Conservation (phyloP, 805 yeast species). For the Zygotorulaspora florentina region DNA sequence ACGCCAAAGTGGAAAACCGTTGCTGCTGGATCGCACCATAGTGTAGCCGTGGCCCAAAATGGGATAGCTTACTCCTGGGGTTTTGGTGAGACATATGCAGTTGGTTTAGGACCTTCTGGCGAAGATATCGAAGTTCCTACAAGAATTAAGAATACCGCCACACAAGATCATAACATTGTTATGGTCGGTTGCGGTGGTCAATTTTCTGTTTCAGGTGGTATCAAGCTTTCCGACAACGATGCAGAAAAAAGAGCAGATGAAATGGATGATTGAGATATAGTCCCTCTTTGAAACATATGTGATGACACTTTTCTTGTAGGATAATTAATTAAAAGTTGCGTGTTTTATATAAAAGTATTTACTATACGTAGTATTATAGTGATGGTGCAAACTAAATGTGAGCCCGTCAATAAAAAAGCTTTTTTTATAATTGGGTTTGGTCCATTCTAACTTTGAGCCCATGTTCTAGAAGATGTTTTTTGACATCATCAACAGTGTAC, state of each 20-base stretch:
- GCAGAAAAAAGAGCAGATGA: conserved; percentile 45
- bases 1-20: conserved; percentile 56
- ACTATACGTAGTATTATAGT: not conserved
- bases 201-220: conserved; percentile 85
- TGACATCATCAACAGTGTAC: conserved; percentile 81
- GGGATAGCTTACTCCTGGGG: conserved; percentile 97
- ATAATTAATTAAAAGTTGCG: not conserved
- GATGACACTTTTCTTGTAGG: not conserved
- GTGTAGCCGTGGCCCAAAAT: conserved; percentile 75
- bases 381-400: not conserved
- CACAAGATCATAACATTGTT: conserved; percentile 67
- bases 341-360: not conserved
- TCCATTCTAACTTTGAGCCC: conserved; percentile 77
- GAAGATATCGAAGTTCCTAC: conserved; percentile 90
- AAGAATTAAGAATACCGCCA: conserved; percentile 89
- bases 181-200: conserved; percentile 95
- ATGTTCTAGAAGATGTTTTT: conserved; percentile 52
- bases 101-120: conserved; percentile 84
- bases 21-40: conserved; percentile 89
- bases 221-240: conserved; percentile 39
- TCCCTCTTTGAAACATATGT: not conserved
- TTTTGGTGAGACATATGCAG: conserved; percentile 93
- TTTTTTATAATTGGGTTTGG: not conserved
- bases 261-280: conserved; percentile 46
- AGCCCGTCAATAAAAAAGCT: too few relatives aligned